Evolutionary conservation across 768 basidiomycete genomes (phyloP).

Genomic region (Lepiota brunneoincarnata): DNA sequence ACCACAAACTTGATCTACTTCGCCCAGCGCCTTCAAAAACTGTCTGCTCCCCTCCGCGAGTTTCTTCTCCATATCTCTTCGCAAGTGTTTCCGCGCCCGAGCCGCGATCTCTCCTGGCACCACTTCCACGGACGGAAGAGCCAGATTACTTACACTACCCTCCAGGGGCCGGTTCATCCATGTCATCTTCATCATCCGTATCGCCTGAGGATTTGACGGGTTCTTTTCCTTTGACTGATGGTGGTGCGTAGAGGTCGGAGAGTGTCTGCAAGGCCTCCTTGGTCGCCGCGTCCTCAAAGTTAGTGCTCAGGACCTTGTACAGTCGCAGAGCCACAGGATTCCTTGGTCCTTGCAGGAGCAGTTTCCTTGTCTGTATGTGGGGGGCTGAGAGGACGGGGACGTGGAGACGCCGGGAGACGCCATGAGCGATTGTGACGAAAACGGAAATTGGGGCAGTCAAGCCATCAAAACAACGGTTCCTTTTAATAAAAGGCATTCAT

Average conservation of each 20-base stretch:
- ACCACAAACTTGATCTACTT: slow-evolving; percentile 83
- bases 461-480: too few species aligned
- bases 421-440: slow-evolving; percentile 3
- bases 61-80: slow-evolving; percentile 81
- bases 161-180: too few species aligned
- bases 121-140: slow-evolving; percentile 25
- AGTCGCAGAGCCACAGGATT: slow-evolving; percentile 83
- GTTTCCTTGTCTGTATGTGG: slow-evolving; percentile 14
- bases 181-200: slow-evolving; percentile 21
- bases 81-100: slow-evolving; percentile 73
- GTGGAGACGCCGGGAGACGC: slow-evolving; percentile 3
- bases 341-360: slow-evolving; percentile 31
- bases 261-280: slow-evolving; percentile 80
- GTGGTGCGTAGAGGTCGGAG: slow-evolving; percentile 67
- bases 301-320: slow-evolving; percentile 87
- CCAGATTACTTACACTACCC: not conserved
- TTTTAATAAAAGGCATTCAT: too few species aligned
- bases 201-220: slow-evolving; percentile 19
- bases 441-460: too few species aligned
- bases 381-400: not conserved
- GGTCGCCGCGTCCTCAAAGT: slow-evolving; percentile 74
- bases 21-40: slow-evolving; percentile 81
- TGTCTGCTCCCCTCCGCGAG: slow-evolving; percentile 78
- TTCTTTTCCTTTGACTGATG: slow-evolving; percentile 32
- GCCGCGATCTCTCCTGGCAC: slow-evolving; percentile 64